A percentile compares a stretch with the other conserved stretches of the same genome.
phyloP scores from a whole-genome alignment of 2,329 filamentous ascomycete species.

The Cercospora nicotianae region DNA sequence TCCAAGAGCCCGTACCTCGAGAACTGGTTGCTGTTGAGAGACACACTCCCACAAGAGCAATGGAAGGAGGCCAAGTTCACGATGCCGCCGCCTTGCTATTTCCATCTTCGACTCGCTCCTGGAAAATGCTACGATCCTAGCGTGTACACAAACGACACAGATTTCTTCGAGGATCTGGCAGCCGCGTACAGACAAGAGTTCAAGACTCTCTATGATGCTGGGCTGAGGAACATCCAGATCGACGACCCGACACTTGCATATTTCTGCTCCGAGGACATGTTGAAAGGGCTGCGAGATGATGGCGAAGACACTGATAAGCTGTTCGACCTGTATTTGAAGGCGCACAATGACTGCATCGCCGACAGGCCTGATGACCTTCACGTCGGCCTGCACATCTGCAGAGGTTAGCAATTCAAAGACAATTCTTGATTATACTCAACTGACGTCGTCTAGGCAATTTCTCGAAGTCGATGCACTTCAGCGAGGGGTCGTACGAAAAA shows the following conservation, averaged over 20 bases:
- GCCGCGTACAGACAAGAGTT: slow-evolving; percentile 41
- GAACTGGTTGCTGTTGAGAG: slow-evolving; percentile 40
- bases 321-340: slow-evolving; percentile 42
- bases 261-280: slow-evolving; percentile 42
- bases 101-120: slow-evolving; percentile 40
- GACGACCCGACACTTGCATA: slow-evolving; percentile 44
- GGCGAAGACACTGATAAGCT: slow-evolving; percentile 41
- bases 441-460: slow-evolving; percentile 37
- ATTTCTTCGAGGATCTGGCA: slow-evolving; percentile 42
- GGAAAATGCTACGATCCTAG: slow-evolving; percentile 40
- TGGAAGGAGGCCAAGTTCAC: slow-evolving; percentile 42
- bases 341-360: slow-evolving; percentile 41
- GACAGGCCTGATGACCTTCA: slow-evolving; percentile 40
- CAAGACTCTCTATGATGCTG: slow-evolving; percentile 39
- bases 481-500: slow-evolving; percentile 41
- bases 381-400: slow-evolving; percentile 43
- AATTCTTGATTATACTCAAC: background rate
- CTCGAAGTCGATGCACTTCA: slow-evolving; percentile 43
- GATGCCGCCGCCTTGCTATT: slow-evolving; percentile 42
- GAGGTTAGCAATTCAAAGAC: slow-evolving; percentile 31
- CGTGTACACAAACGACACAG: slow-evolving; percentile 38
- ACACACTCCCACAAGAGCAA: slow-evolving; percentile 37
- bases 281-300: slow-evolving; percentile 37
- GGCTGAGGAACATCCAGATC: slow-evolving; percentile 41
- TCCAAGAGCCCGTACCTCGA: slow-evolving; percentile 39